A percentile compares a stretch with the other conserved stretches of the same genome.
These are phyloP conservation scores for Capsella rubella DNA, from an alignment of 441 rosid species.

Conservation along the genomic window DNA sequence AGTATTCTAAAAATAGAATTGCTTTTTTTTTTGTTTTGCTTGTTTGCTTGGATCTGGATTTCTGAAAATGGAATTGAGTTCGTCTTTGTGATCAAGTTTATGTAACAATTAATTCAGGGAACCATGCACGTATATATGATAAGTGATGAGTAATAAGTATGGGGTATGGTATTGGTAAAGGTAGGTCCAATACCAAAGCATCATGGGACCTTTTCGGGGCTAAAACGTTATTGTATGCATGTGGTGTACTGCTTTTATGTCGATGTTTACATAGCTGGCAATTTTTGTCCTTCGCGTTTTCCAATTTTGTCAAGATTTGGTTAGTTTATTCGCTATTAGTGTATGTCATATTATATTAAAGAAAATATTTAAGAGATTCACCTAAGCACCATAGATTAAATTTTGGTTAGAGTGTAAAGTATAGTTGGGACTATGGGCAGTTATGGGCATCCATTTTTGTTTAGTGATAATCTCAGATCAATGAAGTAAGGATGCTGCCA, in stretches of 20 bases:
- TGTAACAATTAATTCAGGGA: conserved; percentile 19
- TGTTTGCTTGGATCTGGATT: conserved; percentile 29
- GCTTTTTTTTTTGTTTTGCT: not conserved
- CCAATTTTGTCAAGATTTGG: conserved; percentile 17
- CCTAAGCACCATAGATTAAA: conserved; percentile 15
- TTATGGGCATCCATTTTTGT: conserved; percentile 22
- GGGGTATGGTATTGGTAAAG: conserved; percentile 16
- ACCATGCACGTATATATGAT: conserved; percentile 26
- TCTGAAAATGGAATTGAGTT: not conserved
- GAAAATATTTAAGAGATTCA: not conserved
- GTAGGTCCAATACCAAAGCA: conserved; percentile 39
- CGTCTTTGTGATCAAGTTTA: not conserved
- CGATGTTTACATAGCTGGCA: conserved; percentile 41
- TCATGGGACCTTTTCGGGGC: conserved; percentile 33
- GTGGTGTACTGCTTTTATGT: conserved; percentile 37
- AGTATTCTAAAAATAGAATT: conserved; percentile 13
- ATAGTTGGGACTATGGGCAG: conserved; percentile 7
- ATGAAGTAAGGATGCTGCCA: conserved; percentile 18
- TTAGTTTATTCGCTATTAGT: conserved; percentile 4
- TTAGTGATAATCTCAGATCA: conserved; percentile 17
- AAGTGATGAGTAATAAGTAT: conserved; percentile 3
- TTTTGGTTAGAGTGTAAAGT: conserved; percentile 19
- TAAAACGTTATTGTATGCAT: conserved; percentile 33
- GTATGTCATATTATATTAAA: not conserved
- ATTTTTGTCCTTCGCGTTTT: conserved; percentile 20